These are phyloP conservation scores for Gloeopeniophorella convolvens DNA, from an alignment of 768 basidiomycete species.

Conservation along the genomic window DNA sequence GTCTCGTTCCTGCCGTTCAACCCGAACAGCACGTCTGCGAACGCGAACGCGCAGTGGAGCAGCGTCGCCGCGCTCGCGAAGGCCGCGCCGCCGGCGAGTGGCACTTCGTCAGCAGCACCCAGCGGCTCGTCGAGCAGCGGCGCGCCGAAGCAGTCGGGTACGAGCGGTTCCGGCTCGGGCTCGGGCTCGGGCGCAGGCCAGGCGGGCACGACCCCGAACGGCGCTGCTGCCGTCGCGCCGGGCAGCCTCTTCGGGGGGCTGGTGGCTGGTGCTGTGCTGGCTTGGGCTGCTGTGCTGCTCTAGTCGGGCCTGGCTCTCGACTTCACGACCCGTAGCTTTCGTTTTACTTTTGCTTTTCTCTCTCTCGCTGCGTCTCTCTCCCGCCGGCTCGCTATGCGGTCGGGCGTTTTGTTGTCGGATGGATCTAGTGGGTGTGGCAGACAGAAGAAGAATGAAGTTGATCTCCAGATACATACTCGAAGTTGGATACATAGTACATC, in stretches of 20 bases:
- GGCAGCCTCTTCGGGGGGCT: not conserved
- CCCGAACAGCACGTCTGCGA: constrained; percentile 36
- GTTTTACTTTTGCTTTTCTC: no score
- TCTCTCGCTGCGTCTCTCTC: no score
- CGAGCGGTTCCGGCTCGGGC: constrained; percentile 21
- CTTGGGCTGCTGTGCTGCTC: not conserved
- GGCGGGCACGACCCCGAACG: no score
- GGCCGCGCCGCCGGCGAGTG: constrained; percentile 32
- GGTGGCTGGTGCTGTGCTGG: constrained; percentile 5
- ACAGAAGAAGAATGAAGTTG: no score
- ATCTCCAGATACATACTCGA: no score
- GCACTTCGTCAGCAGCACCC: not conserved
- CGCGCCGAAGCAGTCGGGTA: constrained; percentile 1
- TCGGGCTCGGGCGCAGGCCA: not conserved
- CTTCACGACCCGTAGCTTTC: no score
- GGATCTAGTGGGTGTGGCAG: no score
- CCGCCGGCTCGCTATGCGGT: no score
- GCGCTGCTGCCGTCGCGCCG: not conserved
- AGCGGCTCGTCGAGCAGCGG: not conserved
- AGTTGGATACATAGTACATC: no score
- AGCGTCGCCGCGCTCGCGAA: constrained; percentile 38
- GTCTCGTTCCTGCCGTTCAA: constrained; percentile 57
- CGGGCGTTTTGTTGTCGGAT: no score
- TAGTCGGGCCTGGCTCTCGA: not conserved
- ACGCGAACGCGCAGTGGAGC: constrained; percentile 45